Base-by-base conservation (phyloP, 371 early-diverging fungal species). In the Choanephora cucurbitarum region DNA sequence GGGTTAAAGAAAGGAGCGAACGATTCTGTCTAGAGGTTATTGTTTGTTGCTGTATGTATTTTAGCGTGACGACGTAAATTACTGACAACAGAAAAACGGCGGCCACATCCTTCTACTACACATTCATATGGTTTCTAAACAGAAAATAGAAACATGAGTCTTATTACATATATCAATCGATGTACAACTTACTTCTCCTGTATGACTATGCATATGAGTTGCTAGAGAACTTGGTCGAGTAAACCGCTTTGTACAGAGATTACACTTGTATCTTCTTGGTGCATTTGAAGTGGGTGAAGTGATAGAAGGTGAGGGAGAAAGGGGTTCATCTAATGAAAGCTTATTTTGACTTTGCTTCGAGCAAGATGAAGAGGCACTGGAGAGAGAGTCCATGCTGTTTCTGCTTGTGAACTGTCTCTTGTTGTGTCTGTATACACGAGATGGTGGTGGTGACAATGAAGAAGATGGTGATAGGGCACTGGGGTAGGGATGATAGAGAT, bases 181-280 rank as follows among this genome's bases (percentile, higher is more conserved):
- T 1, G 13, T 17, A 43, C 6, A 5, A 43, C 53, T 45, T 67
- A 71, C 71, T 49, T 72, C 72, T 55, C 72, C 72, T 51, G 72
- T 71, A 49, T 71, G 72, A 28, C 72, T 71, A 24, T 67, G 57
- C 51, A 62, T 71, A 50, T 71, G 72, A 11, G 72, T 71, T 3
- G 62, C 50, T 15, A 71, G 39, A 31, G 72, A 71, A 18, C 72
- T 71, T 2, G 72, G 72, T 3, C 72, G 58, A 32, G 72, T 71
- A 44, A 72, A 72, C 19, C 72, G 45, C 49, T 72, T 72, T 6
- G 23, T 44, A 42, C 72, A 72, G 4, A 72, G 46, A 40, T 41
- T 28, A 57, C 72, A 72, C 21, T 53, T 57, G 32, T 72, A 72
- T 44, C 64, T 50, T 49, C 56, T 60, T 8, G 57, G 57, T 15